phyloP scores from a whole-genome alignment of 805 yeast species.

The Osmozyma mogii region DNA sequence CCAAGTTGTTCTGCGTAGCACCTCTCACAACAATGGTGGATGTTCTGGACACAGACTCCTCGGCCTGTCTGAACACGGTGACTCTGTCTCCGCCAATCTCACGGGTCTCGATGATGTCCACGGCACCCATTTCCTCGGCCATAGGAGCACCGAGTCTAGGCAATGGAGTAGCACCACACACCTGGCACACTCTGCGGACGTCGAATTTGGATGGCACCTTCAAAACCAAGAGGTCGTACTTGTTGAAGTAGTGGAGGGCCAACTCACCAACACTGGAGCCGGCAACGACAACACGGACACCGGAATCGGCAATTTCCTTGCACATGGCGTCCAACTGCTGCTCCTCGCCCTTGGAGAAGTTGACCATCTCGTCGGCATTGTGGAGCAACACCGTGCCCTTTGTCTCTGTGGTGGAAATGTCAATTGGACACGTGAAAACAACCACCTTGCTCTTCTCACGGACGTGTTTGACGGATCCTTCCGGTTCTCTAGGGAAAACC shows the following conservation, averaged over 20 bases:
- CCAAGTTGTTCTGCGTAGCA: slow-evolving; percentile 89
- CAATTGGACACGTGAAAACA: slow-evolving; percentile 88
- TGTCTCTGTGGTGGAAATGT: slow-evolving; percentile 93
- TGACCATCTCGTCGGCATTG: slow-evolving; percentile 94
- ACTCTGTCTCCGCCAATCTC: slow-evolving; percentile 98
- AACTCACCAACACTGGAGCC: slow-evolving; percentile 91
- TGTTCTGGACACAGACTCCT: slow-evolving; percentile 55
- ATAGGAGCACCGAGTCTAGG: slow-evolving; percentile 92
- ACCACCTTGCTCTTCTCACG: slow-evolving; percentile 69
- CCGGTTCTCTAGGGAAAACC: slow-evolving; percentile 98
- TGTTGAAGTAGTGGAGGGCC: slow-evolving; percentile 86
- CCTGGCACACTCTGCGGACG: slow-evolving; percentile 86
- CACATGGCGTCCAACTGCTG: slow-evolving; percentile 81
- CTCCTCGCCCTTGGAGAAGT: slow-evolving; percentile 94
- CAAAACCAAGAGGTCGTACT: slow-evolving; percentile 75
- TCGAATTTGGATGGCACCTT: slow-evolving; percentile 93
- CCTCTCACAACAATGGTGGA: slow-evolving; percentile 93
- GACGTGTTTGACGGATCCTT: slow-evolving; percentile 71
- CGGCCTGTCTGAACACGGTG: slow-evolving; percentile 80
- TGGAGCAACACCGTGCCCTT: slow-evolving; percentile 95
- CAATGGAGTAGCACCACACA: slow-evolving; percentile 95
- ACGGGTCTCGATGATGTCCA: slow-evolving; percentile 81
- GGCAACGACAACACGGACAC: slow-evolving; percentile 85
- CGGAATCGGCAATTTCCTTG: slow-evolving; percentile 74
- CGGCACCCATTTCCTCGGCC: slow-evolving; percentile 86